phyloP scores from a whole-genome alignment of 106 monocot species.

The Vanilla planifolia region DNA sequence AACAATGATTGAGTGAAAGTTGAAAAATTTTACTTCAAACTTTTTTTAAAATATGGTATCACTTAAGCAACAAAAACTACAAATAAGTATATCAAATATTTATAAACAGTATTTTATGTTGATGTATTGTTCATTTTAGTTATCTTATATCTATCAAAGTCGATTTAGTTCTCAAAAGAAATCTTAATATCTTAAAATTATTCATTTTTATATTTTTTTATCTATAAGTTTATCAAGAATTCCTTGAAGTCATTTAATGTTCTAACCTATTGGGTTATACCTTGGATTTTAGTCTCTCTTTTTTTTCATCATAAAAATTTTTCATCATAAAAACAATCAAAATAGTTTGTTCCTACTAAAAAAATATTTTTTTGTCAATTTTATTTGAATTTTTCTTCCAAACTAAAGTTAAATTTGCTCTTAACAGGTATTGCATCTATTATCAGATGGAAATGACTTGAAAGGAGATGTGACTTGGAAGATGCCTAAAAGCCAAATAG shows the following conservation, averaged over 20 bases:
- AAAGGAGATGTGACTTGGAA: conserved; percentile 34
- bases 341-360: background rate
- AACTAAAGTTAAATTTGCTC: background rate
- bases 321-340: background rate
- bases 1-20: background rate
- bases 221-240: too few relatives aligned
- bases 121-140: background rate
- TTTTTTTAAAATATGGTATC: background rate
- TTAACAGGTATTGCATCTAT: conserved; percentile 34
- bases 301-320: too few relatives aligned
- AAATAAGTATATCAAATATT: too few relatives aligned
- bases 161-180: too few relatives aligned
- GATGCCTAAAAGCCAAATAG: conserved; percentile 15
- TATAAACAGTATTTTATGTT: background rate
- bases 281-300: too few relatives aligned
- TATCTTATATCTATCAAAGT: background rate
- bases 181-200: too few relatives aligned
- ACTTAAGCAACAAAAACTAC: too few relatives aligned
- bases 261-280: background rate
- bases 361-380: background rate
- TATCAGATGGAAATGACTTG: conserved; percentile 24
- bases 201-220: too few relatives aligned
- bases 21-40: too few relatives aligned
- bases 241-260: too few relatives aligned
- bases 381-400: background rate